These are phyloP conservation scores for Colletotrichum horii DNA, from an alignment of 2,329 filamentous ascomycete genomes.

Conservation along the genomic window DNA sequence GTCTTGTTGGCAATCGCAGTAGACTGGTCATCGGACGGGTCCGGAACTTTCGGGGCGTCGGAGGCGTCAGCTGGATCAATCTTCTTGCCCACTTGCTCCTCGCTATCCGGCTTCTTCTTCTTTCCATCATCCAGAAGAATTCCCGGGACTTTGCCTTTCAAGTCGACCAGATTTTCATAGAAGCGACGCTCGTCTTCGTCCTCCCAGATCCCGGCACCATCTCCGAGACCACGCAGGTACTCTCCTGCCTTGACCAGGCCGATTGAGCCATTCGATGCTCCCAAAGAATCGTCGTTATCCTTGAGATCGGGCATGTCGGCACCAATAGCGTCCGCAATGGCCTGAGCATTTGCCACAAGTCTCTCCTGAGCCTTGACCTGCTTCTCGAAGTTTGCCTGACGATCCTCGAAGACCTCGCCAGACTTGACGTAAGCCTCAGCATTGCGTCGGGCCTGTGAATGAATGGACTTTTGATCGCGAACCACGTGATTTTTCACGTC, in stretches of 20 bases:
- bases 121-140: constrained; percentile 93
- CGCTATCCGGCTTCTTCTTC: constrained; percentile 85
- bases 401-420: constrained; percentile 96
- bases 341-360: constrained; percentile 86
- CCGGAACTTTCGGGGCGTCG: constrained; percentile 54
- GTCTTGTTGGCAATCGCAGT: constrained; percentile 97
- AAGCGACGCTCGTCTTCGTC: constrained; percentile 98
- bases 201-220: constrained; percentile 96
- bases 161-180: constrained; percentile 94
- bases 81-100: constrained; percentile 85
- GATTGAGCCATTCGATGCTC: constrained; percentile 76
- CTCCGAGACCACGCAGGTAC: constrained; percentile 86
- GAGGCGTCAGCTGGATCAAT: constrained; percentile 57
- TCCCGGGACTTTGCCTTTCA: constrained; percentile 93
- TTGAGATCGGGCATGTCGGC: constrained; percentile 93
- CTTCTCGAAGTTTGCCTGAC: constrained; percentile 94
- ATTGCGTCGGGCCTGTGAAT: constrained; percentile 88
- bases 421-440: constrained; percentile 98
- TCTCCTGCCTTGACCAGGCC: constrained; percentile 94
- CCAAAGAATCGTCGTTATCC: constrained; percentile 75
- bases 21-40: constrained; percentile 79
- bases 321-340: constrained; percentile 85
- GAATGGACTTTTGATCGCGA: constrained; percentile 90
- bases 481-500: constrained; percentile 89
- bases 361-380: constrained; percentile 92